phyloP scores from a whole-genome alignment of 208 protist species.

The Herpetomonas tarakana region DNA sequence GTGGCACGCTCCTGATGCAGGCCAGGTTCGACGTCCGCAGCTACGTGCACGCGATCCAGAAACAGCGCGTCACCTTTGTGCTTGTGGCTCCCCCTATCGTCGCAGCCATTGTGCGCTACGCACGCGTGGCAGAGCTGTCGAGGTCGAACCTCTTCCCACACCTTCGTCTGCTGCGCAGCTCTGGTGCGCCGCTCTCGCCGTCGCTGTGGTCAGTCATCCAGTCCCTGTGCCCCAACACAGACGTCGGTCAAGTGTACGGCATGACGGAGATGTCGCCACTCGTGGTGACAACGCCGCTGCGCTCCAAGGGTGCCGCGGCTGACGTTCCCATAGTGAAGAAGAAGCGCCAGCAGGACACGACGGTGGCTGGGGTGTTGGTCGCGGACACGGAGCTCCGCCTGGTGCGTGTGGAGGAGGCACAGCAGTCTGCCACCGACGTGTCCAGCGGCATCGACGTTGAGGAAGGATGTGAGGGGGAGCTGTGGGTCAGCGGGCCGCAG shows the following conservation, averaged over 20 bases:
- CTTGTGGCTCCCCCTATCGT: constrained; percentile 79
- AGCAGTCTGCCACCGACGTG: constrained; percentile 34
- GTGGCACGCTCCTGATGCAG: constrained; percentile 32
- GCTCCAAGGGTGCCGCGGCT: not conserved
- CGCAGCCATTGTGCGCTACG: constrained; percentile 55
- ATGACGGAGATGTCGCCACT: constrained; percentile 74
- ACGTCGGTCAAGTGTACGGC: constrained; percentile 62
- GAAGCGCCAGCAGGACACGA: constrained; percentile 4
- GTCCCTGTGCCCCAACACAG: constrained; percentile 11
- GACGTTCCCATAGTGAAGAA: not conserved
- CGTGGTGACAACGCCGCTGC: constrained; percentile 7
- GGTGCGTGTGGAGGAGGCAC: constrained; percentile 32
- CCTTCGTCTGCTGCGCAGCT: constrained; percentile 19
- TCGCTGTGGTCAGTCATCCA: constrained; percentile 29
- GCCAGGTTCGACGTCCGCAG: constrained; percentile 35
- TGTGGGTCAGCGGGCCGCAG: constrained; percentile 63
- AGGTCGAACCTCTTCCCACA: constrained; percentile 19
- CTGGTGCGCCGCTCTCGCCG: constrained; percentile 51
- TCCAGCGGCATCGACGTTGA: constrained; percentile 25
- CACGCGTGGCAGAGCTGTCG: constrained; percentile 27
- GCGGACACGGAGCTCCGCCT: constrained; percentile 40
- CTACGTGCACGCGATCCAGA: constrained; percentile 33
- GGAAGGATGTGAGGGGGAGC: constrained; percentile 46
- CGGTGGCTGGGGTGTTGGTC: constrained; percentile 11
- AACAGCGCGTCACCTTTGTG: constrained; percentile 39